phyloP scores from a whole-genome alignment of 176 grass and related monocot genomes.

The Chloris gayana region DNA sequence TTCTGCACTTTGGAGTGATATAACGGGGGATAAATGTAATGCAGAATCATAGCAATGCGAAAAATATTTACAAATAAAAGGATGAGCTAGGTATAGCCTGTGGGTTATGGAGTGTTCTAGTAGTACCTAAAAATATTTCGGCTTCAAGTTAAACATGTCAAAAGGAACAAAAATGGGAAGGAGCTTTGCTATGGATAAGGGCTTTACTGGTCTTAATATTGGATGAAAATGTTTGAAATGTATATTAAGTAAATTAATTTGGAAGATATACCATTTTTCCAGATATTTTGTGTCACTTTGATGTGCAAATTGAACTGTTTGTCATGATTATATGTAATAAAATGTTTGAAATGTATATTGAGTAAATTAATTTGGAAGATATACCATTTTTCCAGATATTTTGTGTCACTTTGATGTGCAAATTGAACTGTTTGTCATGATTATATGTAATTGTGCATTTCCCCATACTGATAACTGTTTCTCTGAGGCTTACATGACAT shows the following conservation, averaged over 20 bases:
- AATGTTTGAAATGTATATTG: too few relatives aligned
- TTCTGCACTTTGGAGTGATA: conserved; percentile 2
- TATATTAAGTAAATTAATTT: neutral
- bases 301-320: neutral
- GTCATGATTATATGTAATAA: neutral
- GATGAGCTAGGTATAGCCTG: neutral
- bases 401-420: neutral
- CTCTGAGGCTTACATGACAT: neutral
- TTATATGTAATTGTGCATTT: neutral
- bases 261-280: neutral
- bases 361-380: too few relatives aligned
- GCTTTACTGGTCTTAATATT: neutral
- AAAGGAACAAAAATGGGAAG: neutral
- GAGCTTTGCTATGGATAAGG: neutral
- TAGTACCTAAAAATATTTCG: neutral
- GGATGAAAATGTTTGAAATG: neutral
- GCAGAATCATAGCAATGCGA: neutral
- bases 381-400: neutral
- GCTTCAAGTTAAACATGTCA: neutral
- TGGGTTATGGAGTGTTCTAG: neutral
- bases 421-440: neutral
- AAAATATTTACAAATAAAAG: neutral
- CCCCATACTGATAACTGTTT: neutral
- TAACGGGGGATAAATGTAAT: neutral
- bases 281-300: neutral